These are phyloP conservation scores for Penicillium cinerascens DNA, from an alignment of 495 filamentous ascomycete species.

Conservation along the genomic window DNA sequence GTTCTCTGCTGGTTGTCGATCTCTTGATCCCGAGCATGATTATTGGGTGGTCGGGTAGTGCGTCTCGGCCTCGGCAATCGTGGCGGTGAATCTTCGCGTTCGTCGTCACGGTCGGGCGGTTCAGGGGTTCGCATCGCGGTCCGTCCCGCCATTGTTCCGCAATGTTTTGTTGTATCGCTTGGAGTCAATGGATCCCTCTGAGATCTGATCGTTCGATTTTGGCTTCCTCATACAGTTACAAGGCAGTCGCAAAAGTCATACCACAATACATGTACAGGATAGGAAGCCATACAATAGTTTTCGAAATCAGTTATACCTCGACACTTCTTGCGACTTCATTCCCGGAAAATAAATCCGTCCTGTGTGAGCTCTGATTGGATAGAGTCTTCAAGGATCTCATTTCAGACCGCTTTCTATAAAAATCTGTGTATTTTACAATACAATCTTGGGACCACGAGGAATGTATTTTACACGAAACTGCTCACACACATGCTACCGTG, in stretches of 20 bases:
- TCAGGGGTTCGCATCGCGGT: too few species aligned
- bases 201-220: too few species aligned
- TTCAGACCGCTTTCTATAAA: constrained; percentile 1
- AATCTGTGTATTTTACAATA: not conserved
- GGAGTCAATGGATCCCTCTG: too few species aligned
- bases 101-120: constrained; percentile 22
- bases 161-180: too few species aligned
- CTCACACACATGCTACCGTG: too few species aligned
- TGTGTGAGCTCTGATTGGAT: not conserved
- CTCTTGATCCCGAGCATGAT: constrained; percentile 14
- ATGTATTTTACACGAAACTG: constrained; percentile 1
- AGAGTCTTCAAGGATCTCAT: not conserved
- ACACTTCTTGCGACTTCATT: too few species aligned
- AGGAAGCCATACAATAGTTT: too few species aligned
- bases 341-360: not conserved
- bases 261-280: too few species aligned
- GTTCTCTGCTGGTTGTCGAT: constrained; percentile 11
- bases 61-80: constrained; percentile 16
- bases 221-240: too few species aligned
- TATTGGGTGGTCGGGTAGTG: constrained; percentile 9
- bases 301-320: too few species aligned
- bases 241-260: too few species aligned
- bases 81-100: constrained; percentile 20
- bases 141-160: constrained; percentile 13
- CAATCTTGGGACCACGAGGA: not conserved